Evolutionary conservation across 306 rosid genomes (phyloP), one percentile per base, ranked within the genome.

Genomic region (Begonia masoniana): DNA sequence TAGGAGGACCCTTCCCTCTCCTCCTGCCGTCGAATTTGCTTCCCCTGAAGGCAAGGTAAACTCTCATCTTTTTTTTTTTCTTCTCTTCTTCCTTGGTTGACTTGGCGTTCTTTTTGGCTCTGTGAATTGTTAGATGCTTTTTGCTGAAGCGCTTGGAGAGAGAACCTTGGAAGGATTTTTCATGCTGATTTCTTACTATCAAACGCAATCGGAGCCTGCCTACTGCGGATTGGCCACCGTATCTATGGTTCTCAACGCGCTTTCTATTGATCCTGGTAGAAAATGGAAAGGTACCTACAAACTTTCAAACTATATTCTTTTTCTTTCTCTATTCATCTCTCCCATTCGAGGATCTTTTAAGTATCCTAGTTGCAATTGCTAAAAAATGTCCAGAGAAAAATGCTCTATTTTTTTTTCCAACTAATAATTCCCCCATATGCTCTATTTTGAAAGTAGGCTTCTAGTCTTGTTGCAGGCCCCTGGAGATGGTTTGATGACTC

Each of bases 401-500:
- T 21, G 2, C 24, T 21, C 4, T 21, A 21, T 21, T 21, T 21
- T 21, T 21, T 17, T 1, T 21, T 21, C 24, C 24, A 21, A 21
- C 24, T 21, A 21, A 3, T 21, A 21, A 21, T 21, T 21, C 24
- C 4, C 24, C 24, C 24, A 21, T 21, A 21, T 2, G 24, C 24
- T 17, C 19, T 1, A 17, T 17, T 17, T 26, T 26, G 48, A 10
- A 6, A 26, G 47, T 9, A 14, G 43, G 39, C 3, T 6, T 47
- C 4, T 47, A 12, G 10, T 12, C 42, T 26, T 50, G 7, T 56
- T 65, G 62, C 58, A 91, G 97, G 96, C 11, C 97, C 94, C 12
- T 91, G 97, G 96, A 76, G 97, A 52, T 91, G 97, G 97, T 91
- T 85, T 71, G 97, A 85, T 60, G 97, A 91, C 67, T 67, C 86